Percentiles rank a stretch among this genome's conserved stretches.
Conservation (phyloP, 2,329 filamentous ascomycete genomes). For the Trichophaea hybrida region DNA sequence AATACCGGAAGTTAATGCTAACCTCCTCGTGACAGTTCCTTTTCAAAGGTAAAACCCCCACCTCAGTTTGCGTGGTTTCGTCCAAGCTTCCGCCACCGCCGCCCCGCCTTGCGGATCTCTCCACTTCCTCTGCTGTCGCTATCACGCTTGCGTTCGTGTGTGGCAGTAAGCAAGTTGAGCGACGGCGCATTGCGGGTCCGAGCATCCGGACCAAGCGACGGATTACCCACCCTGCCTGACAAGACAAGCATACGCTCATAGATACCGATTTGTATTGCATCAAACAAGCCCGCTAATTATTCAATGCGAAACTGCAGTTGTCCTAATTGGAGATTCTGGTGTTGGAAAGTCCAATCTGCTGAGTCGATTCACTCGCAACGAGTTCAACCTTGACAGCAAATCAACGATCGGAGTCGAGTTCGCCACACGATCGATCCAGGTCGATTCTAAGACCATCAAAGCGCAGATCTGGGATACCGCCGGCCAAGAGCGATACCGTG, state of each 20-base stretch:
- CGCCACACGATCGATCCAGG: constrained; percentile 94
- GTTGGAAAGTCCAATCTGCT: constrained; percentile 99
- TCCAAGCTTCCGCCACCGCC: background rate
- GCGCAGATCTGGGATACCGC: constrained; percentile 89
- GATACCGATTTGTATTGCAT: background rate
- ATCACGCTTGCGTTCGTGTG: background rate
- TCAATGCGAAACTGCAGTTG: constrained; percentile 31
- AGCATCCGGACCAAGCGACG: background rate
- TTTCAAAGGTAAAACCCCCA: constrained; percentile 66
- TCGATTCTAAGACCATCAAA: constrained; percentile 99
- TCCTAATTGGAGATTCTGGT: constrained; percentile 96
- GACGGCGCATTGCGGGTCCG: background rate
- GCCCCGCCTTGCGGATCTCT: background rate
- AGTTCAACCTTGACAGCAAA: constrained; percentile 99
- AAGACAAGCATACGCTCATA: background rate
- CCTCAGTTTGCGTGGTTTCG: background rate
- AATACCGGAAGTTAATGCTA: constrained; percentile 26
- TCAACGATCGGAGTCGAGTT: constrained; percentile 99
- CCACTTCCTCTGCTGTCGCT: background rate
- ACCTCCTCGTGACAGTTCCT: constrained; percentile 56
- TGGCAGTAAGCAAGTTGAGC: background rate
- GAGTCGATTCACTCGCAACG: constrained; percentile 98
- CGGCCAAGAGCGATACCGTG: constrained; percentile 54
- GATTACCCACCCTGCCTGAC: background rate
- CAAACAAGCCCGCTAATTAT: constrained; percentile 4